phyloP scores from a whole-genome alignment of 2,329 filamentous ascomycete species.

The Aureobasidium musti region DNA sequence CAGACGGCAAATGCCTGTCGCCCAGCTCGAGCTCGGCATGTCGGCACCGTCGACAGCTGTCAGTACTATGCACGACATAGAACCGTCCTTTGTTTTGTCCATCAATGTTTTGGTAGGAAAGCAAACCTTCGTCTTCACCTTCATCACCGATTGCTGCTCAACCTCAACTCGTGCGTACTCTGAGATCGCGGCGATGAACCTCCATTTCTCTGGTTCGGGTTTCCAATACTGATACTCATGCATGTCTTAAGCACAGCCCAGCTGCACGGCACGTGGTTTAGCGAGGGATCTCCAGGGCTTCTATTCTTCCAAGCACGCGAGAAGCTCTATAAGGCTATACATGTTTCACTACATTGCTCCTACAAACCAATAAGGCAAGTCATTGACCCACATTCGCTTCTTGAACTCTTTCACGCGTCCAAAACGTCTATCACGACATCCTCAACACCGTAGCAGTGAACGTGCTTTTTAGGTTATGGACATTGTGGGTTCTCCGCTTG shows the following conservation, averaged over 20 bases:
- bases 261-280: background rate
- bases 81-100: background rate
- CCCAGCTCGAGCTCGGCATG: background rate
- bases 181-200: background rate
- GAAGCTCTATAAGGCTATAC: conserved; percentile 3
- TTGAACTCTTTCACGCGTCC: background rate
- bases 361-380: background rate
- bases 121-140: background rate
- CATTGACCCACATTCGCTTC: conserved; percentile 1
- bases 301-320: background rate
- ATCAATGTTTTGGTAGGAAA: background rate
- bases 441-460: background rate
- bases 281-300: background rate
- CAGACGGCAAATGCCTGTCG: background rate
- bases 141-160: background rate
- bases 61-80: background rate
- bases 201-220: background rate
- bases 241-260: conserved; percentile 12
- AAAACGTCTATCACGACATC: background rate
- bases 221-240: background rate
- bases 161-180: background rate
- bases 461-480: conserved; percentile 5
- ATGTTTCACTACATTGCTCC: background rate
- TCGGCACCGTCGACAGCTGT: background rate
- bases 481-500: conserved; percentile 9